These are phyloP conservation scores for Plectosphaerella cucumerina DNA, from an alignment of 2,329 filamentous ascomycete genomes.

Conservation along the genomic window DNA sequence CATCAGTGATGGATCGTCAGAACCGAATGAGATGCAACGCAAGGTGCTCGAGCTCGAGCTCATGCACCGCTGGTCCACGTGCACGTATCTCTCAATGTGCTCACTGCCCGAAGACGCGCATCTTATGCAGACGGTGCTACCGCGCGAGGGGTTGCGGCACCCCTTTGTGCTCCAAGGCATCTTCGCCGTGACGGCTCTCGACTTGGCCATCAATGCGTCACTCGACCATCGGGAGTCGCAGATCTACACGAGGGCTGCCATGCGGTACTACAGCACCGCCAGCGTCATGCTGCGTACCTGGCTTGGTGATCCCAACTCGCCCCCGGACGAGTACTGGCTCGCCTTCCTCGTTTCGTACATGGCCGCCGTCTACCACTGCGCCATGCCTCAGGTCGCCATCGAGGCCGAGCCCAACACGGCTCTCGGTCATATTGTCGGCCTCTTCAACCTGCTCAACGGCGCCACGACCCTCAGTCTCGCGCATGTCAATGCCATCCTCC, in stretches of 20 bases:
- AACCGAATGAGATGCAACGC: conserved; percentile 9
- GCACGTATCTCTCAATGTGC: conserved; percentile 33
- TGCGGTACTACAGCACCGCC: conserved; percentile 28
- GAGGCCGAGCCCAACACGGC: conserved; percentile 12
- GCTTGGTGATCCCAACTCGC: conserved; percentile 17
- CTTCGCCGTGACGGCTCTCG: conserved; percentile 27
- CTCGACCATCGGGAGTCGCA: conserved; percentile 7
- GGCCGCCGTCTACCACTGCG: conserved; percentile 21
- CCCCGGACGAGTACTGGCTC: conserved; percentile 20
- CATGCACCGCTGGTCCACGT: conserved; percentile 46
- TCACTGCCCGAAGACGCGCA: conserved; percentile 30
- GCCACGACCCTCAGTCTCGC: neutral
- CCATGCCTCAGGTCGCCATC: conserved; percentile 18
- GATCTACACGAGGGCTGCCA: conserved; percentile 23
- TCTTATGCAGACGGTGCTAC: conserved; percentile 27
- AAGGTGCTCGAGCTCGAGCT: conserved; percentile 47
- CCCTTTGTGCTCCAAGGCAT: conserved; percentile 34
- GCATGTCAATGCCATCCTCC: neutral
- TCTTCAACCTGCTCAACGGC: neutral
- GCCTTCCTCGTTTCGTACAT: conserved; percentile 25
- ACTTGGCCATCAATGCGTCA: conserved; percentile 19
- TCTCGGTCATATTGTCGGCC: conserved; percentile 13
- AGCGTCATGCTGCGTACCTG: conserved; percentile 24
- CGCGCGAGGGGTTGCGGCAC: conserved; percentile 29
- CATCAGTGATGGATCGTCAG: neutral